These are phyloP conservation scores for Articulospora tetracladia DNA, from an alignment of 495 filamentous ascomycete species.

Conservation along the genomic window DNA sequence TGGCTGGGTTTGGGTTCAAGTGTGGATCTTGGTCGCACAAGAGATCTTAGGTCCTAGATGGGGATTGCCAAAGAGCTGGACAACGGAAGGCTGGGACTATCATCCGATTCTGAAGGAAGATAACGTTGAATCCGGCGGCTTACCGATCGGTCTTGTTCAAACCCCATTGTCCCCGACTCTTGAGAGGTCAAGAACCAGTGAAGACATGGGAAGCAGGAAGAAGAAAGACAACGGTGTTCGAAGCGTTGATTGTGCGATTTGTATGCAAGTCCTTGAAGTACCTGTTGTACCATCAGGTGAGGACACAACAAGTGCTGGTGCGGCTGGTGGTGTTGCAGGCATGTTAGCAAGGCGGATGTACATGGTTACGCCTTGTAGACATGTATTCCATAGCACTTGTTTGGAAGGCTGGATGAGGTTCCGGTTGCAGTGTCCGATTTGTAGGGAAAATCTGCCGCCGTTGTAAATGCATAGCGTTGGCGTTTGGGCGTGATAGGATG, in stretches of 20 bases:
- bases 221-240: conserved; percentile 45
- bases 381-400: conserved; percentile 92
- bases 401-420: conserved; percentile 96
- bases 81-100: conserved; percentile 84
- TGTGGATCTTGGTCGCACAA: conserved; percentile 72
- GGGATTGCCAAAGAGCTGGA: conserved; percentile 58
- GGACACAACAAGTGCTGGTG: conserved; percentile 34
- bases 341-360: conserved; percentile 76
- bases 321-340: conserved; percentile 55
- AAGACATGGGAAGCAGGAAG: conserved; percentile 34
- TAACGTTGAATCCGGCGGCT: conserved; percentile 66
- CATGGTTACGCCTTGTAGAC: conserved; percentile 96
- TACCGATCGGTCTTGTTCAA: conserved; percentile 67
- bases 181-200: conserved; percentile 12
- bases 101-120: conserved; percentile 88
- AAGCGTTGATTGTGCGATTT: conserved; percentile 88
- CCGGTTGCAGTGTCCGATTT: conserved; percentile 91
- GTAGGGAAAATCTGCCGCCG: conserved; percentile 82
- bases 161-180: conserved; percentile 24
- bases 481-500: not conserved
- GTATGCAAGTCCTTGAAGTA: conserved; percentile 85
- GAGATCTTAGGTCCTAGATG: conserved; percentile 83
- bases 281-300: conserved; percentile 64
- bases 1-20: conserved; percentile 92
- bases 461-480: conserved; percentile 44